Percentiles rank a stretch among this genome's conserved stretches.
phyloP scores from a whole-genome alignment of 495 filamentous ascomycete genomes.

The Aspergillus indologenus region DNA sequence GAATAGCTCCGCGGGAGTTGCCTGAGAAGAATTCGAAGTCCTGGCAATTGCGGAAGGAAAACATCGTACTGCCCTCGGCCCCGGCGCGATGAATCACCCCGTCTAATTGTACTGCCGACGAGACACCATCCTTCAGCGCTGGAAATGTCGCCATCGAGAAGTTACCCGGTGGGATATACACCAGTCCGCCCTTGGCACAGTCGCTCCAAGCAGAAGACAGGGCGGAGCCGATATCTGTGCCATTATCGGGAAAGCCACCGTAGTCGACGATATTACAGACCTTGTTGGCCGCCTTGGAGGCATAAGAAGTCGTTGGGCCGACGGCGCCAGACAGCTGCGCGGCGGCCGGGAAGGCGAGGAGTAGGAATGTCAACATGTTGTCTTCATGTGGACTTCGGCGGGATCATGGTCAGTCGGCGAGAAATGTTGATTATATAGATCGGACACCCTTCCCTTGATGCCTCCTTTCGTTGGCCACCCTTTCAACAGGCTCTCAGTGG shows the following conservation, averaged over 20 bases:
- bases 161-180: conserved; percentile 25
- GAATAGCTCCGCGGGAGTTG: conserved; percentile 40
- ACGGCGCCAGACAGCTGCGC: conserved; percentile 17
- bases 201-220: conserved; percentile 37
- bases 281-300: conserved; percentile 21
- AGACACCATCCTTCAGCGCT: conserved; percentile 30
- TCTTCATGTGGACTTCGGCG: too few relatives aligned
- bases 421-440: too few relatives aligned
- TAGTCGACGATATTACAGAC: conserved; percentile 24
- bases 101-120: conserved; percentile 41
- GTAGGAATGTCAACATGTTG: background rate
- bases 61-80: conserved; percentile 40
- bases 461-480: too few relatives aligned
- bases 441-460: too few relatives aligned
- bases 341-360: conserved; percentile 2
- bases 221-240: conserved; percentile 41
- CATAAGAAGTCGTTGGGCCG: conserved; percentile 31
- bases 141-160: conserved; percentile 27
- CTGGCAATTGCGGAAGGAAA: conserved; percentile 38
- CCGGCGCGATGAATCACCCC: conserved; percentile 41
- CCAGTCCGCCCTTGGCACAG: conserved; percentile 29
- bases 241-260: conserved; percentile 28
- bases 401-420: too few relatives aligned
- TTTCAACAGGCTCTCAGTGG: too few relatives aligned
- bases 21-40: conserved; percentile 46